These are phyloP conservation scores for Ormosia emarginata DNA, from an alignment of 306 rosid genomes.

Conservation along the genomic window DNA sequence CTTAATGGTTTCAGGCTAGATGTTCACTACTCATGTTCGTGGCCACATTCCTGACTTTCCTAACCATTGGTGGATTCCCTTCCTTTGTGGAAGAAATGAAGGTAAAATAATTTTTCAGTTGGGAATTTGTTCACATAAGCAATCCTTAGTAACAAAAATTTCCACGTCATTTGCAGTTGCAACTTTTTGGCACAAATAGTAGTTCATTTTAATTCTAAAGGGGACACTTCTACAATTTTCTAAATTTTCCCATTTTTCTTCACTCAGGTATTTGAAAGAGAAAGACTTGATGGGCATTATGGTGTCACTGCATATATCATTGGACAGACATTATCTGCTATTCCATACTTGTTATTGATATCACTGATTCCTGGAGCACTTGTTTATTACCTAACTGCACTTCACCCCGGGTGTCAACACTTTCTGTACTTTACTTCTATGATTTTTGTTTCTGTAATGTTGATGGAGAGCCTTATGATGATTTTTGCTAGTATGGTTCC, in stretches of 20 bases:
- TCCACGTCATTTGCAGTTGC: neutral
- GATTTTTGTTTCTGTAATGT: constrained; percentile 39
- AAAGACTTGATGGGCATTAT: constrained; percentile 56
- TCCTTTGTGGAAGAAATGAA: constrained; percentile 65
- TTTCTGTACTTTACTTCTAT: constrained; percentile 28
- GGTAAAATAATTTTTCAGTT: constrained; percentile 11
- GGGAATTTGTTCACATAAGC: neutral
- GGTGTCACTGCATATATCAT: constrained; percentile 39
- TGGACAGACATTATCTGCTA: constrained; percentile 48
- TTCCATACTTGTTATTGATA: constrained; percentile 41
- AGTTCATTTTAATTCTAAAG: no score
- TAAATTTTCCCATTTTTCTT: neutral
- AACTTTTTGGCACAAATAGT: neutral
- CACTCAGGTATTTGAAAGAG: constrained; percentile 47
- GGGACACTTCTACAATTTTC: neutral
- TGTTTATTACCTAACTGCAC: constrained; percentile 41
- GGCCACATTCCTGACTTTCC: constrained; percentile 41
- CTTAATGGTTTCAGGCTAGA: constrained; percentile 40
- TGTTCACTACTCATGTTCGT: constrained; percentile 37
- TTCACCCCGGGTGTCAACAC: constrained; percentile 28
- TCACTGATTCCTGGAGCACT: constrained; percentile 49
- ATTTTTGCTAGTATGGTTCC: constrained; percentile 50
- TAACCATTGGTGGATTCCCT: constrained; percentile 59
- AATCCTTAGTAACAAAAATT: neutral
- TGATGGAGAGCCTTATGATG: constrained; percentile 73